These are phyloP conservation scores for Przewalskia tangutica DNA, from an alignment of 257 asterid species.

Conservation along the genomic window DNA sequence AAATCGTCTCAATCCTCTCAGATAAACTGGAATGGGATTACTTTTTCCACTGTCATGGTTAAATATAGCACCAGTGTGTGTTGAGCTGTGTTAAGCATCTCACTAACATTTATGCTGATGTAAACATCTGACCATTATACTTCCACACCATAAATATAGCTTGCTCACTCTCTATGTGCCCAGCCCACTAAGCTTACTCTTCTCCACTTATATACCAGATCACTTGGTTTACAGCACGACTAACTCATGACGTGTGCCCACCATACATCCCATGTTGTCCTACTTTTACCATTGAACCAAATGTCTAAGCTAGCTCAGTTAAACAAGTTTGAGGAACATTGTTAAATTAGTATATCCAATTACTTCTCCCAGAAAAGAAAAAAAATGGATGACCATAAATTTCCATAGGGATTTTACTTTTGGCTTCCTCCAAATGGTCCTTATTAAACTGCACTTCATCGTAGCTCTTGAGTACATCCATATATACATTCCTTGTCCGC, in stretches of 20 bases:
- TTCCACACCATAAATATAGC: too few relatives aligned
- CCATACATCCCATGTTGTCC: too few relatives aligned
- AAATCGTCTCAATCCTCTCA: background rate
- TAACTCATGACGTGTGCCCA: too few relatives aligned
- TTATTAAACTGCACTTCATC: conserved; percentile 23
- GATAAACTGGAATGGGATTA: background rate
- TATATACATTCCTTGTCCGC: conserved; percentile 26
- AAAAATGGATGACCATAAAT: background rate
- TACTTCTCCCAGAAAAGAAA: background rate
- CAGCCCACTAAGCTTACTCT: too few relatives aligned
- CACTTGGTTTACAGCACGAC: too few relatives aligned
- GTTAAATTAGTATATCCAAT: background rate
- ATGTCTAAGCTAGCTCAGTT: too few relatives aligned
- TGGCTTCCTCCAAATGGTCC: conserved; percentile 35
- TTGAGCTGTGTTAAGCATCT: background rate
- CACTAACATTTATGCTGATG: background rate
- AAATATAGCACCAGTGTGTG: background rate
- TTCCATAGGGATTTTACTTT: conserved; percentile 27
- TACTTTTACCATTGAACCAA: too few relatives aligned
- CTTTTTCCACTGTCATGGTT: background rate
- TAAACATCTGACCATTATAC: background rate
- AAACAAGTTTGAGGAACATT: background rate
- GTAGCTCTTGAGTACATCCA: conserved; percentile 39
- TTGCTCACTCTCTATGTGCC: too few relatives aligned
- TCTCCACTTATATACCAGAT: too few relatives aligned